Conservation (phyloP, 2,329 filamentous ascomycete species). For the Corynespora cassiicola region DNA sequence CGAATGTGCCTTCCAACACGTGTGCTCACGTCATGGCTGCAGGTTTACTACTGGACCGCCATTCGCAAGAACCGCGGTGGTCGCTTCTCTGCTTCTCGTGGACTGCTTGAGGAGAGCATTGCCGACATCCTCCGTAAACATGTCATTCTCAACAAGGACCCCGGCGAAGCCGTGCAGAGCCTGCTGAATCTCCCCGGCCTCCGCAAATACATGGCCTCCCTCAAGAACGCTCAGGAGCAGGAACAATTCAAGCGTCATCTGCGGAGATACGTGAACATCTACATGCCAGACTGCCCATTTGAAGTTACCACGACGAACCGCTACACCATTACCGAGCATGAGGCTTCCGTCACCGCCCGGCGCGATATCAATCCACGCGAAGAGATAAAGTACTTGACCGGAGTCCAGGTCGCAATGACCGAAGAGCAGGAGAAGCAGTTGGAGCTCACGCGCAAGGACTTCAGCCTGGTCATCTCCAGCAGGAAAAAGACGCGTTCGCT, state of each 20-base stretch:
- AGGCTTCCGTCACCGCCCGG: constrained; percentile 85
- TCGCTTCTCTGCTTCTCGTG: constrained; percentile 84
- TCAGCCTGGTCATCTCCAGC: constrained; percentile 94
- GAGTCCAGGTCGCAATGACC: constrained; percentile 91
- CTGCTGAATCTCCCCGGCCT: constrained; percentile 77
- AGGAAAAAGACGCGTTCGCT: constrained; percentile 88
- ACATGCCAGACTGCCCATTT: constrained; percentile 91
- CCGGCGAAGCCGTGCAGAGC: constrained; percentile 72
- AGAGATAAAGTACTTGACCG: constrained; percentile 86
- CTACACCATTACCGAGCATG: constrained; percentile 89
- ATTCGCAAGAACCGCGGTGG: constrained; percentile 91
- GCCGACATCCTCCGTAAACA: constrained; percentile 66
- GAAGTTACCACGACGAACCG: constrained; percentile 94
- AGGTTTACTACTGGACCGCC: constrained; percentile 96
- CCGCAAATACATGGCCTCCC: constrained; percentile 69
- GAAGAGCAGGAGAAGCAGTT: constrained; percentile 86
- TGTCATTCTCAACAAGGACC: constrained; percentile 77
- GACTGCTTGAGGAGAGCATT: constrained; percentile 71
- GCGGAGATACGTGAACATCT: constrained; percentile 89
- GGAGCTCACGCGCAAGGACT: constrained; percentile 84
- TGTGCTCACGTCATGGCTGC: constrained; percentile 19
- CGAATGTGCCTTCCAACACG: constrained; percentile 7
- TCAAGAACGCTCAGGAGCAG: constrained; percentile 79
- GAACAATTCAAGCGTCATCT: constrained; percentile 87
- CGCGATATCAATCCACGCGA: constrained; percentile 81